Conservation (phyloP, 495 filamentous ascomycete genomes). For the Cercophora scortea region DNA sequence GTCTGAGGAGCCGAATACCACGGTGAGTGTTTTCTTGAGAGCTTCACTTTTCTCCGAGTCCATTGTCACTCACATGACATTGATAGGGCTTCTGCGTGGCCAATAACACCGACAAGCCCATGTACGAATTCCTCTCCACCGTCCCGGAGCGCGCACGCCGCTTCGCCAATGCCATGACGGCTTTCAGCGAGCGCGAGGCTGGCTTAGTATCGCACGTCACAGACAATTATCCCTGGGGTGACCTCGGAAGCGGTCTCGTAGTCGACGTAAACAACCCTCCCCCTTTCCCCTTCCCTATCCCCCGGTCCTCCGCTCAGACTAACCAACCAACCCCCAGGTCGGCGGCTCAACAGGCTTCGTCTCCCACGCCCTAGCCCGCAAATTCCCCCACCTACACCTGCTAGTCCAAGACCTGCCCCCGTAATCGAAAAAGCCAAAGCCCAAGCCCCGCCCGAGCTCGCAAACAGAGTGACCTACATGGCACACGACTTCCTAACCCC, state of each 20-base stretch:
- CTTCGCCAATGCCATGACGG: slow-evolving; percentile 30
- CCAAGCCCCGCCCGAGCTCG: slow-evolving; percentile 21
- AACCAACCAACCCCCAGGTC: slow-evolving; percentile 4
- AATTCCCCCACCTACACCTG: slow-evolving; percentile 25
- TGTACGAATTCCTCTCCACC: slow-evolving; percentile 21
- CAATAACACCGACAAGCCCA: slow-evolving; percentile 20
- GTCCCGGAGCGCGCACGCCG: slow-evolving; percentile 21
- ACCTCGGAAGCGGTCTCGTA: slow-evolving; percentile 15
- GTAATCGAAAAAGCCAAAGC: slow-evolving; percentile 18
- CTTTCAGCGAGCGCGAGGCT: slow-evolving; percentile 16
- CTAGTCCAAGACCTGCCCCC: slow-evolving; percentile 35
- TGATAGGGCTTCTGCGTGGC: slow-evolving; percentile 26
- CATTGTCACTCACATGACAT: too few relatives aligned
- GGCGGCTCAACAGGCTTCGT: slow-evolving; percentile 37
- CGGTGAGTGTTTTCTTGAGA: too few relatives aligned
- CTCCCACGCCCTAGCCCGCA: slow-evolving; percentile 24
- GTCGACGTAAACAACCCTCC: slow-evolving; percentile 20
- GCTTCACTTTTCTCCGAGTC: too few relatives aligned
- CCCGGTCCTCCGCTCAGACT: too few relatives aligned
- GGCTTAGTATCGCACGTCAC: slow-evolving; percentile 24
- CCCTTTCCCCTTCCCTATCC: too few relatives aligned
- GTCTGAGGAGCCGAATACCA: slow-evolving; percentile 16
- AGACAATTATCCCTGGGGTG: slow-evolving; percentile 24
- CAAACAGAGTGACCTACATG: slow-evolving; percentile 22
- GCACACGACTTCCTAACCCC: slow-evolving; percentile 38